Evolutionary conservation across 768 basidiomycete genomes (phyloP), one percentile per base, ranked within the genome.

Genomic region (Suillus paluster): DNA sequence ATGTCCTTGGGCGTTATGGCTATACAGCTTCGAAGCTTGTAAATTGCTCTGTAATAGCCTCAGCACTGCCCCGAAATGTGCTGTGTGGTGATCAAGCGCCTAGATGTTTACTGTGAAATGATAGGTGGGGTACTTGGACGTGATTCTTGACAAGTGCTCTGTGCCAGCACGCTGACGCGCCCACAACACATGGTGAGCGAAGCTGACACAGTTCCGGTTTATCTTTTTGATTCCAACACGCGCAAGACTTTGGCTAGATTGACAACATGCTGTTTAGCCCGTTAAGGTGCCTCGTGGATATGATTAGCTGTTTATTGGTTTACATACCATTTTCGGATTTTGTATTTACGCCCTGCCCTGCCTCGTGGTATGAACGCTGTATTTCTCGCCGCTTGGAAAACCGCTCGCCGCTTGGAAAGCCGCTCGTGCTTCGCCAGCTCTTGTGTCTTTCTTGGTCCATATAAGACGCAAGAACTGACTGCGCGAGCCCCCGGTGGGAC

Each of bases 401-500:
- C 49, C 49, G 49, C 49, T 50, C 49, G 49, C n/a, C n/a, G n/a
- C n/a, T 39, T 50, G 27, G 11, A 50, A n/a, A 50, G 49, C 49
- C 49, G 49, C 49, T 50, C 49, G 49, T 50, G 49, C 23, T 19
- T 15, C 25, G 23, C 42, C 50, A 70, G 30, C 60, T 52, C 59
- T 48, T 65, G 48, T 59, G 49, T 30, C 25, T 57, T 33, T 66
- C 60, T 68, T 63, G 64, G 21, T 61, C 54, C 60, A 54, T 63
- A 57, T 57, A 66, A 63, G 67, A 52, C 64, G 53, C 54, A 49
- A 62, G 63, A 62, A 63, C 62, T 68, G 62, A 72, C 66, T 71
- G 68, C 67, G 63, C 67, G 63, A 69, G 65, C 64, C 57, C 59
- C 63, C 66, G 65, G 72, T 71, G 67, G 72, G 59, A 64, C 68